Base-by-base conservation (phyloP, 2,329 filamentous ascomycete species). In the Colletotrichum karsti region DNA sequence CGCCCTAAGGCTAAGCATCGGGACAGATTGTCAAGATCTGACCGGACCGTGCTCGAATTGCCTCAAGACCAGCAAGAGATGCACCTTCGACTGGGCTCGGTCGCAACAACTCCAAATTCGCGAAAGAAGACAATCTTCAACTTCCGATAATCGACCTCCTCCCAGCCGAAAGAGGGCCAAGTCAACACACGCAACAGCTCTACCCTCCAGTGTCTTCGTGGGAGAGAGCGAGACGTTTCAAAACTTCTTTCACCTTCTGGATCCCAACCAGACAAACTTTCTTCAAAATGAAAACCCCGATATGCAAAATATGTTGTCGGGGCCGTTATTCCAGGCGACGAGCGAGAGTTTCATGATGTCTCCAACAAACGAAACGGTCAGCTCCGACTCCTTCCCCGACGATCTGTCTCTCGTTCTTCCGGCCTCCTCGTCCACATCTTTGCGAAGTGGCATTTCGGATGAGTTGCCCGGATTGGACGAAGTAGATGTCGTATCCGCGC, bases 1-100 rank as follows among this genome's bases (percentile, higher is more conserved):
- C 12, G 4, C 22, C 4, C 46, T 2, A 20, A 8, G 9, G 9
- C 50, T 48, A 44, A 54, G 44, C 37, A 10, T 7, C 5, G 6
- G 7, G 7, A 3, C 33, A 67, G 64, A 67, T 15, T 67, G 64
- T 59, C 37, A 67, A 13, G 35, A 28, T 53, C 10, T 56, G 9
- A 28, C 18, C 5, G 60, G 39, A 8, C 67, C 72, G 12, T 78
- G 76, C 53, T 74, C 75, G 0, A 78, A 78, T 13, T 78, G 76
- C 30, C 59, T 67, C 5, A 76, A 72, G 60, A 78, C 76, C 15
- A 72, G 73, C 7, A 78, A 78, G 48, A 69, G 66, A 9, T 78
- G 76, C 13, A 74, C 75, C 1, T 62, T 76, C 41, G 72, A 76
- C 8, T 77, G 76, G 76, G 72, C 63, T 10, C 65, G 60, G 44